phyloP scores from a whole-genome alignment of 2,329 filamentous ascomycete species.

The Seiridium cupressi region DNA sequence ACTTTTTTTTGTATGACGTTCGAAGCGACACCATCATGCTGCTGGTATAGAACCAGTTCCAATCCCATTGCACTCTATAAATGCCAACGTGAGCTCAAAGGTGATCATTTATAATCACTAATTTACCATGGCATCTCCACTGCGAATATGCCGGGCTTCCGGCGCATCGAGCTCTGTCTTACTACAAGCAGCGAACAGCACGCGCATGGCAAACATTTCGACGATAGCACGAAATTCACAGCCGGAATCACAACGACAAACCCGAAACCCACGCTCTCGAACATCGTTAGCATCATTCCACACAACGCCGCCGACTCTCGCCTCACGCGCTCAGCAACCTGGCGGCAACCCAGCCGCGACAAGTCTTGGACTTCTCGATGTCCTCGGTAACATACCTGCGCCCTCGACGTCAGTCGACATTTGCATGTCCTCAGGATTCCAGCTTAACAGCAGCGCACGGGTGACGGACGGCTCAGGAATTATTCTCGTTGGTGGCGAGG shows the following conservation, averaged over 20 bases:
- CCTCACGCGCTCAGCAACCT: conserved; percentile 19
- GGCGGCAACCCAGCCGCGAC: conserved; percentile 38
- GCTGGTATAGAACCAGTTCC: too few species aligned
- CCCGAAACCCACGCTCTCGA: not conserved
- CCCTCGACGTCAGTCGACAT: conserved; percentile 84
- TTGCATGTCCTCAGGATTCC: conserved; percentile 80
- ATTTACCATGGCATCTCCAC: conserved; percentile 2
- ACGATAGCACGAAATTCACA: not conserved
- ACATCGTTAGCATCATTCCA: not conserved
- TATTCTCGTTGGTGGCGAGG: conserved; percentile 81
- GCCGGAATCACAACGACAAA: not conserved
- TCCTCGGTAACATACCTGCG: conserved; percentile 71
- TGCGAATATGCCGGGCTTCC: not conserved
- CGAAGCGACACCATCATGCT: not conserved
- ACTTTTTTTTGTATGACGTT: conserved; percentile 4
- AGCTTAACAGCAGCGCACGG: conserved; percentile 76
- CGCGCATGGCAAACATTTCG: not conserved
- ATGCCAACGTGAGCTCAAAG: not conserved
- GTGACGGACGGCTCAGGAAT: conserved; percentile 70
- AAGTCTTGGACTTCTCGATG: conserved; percentile 72
- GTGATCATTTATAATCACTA: not conserved
- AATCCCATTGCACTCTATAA: not conserved
- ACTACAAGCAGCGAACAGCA: not conserved
- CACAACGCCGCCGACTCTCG: not conserved
- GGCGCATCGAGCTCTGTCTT: not conserved